These are phyloP conservation scores for Turnera subulata DNA, from an alignment of 345 rosid genomes.

Conservation along the genomic window DNA sequence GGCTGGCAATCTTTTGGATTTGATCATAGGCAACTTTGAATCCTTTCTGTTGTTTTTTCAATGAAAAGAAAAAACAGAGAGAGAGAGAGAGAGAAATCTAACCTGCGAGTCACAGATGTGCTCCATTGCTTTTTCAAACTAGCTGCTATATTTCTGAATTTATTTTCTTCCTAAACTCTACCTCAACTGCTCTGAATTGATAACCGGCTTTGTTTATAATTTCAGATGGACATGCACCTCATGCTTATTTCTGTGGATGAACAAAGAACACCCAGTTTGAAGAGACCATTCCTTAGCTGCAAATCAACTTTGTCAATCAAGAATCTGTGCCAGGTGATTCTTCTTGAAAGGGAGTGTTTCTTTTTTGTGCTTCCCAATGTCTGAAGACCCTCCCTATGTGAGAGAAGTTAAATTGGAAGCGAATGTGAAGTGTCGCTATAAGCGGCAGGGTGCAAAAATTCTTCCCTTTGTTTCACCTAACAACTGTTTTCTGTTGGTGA, in stretches of 20 bases:
- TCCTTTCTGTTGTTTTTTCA: too few species aligned
- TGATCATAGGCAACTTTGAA: not conserved
- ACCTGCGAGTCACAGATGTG: not conserved
- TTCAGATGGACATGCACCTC: constrained; percentile 67
- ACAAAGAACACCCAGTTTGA: constrained; percentile 51
- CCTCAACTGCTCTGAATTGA: constrained; percentile 8
- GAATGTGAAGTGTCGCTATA: too few species aligned
- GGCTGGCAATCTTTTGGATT: constrained; percentile 1
- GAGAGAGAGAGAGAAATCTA: too few species aligned
- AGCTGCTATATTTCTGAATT: constrained; percentile 2
- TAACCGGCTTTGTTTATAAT: constrained; percentile 10
- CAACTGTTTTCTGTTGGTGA: not conserved
- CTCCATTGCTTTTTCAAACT: too few species aligned
- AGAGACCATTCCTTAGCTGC: constrained; percentile 75
- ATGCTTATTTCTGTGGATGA: constrained; percentile 71
- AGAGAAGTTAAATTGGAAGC: not conserved
- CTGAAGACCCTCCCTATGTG: too few species aligned
- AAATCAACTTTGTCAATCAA: constrained; percentile 60
- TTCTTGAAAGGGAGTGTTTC: not conserved
- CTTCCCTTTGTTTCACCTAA: constrained; percentile 18
- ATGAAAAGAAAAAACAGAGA: too few species aligned
- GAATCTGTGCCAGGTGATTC: constrained; percentile 77
- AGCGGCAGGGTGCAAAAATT: too few species aligned
- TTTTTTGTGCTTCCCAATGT: too few species aligned
- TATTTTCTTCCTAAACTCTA: constrained; percentile 1